Base-by-base conservation (phyloP, 495 filamentous ascomycete genomes). In the Talaromyces proteolyticus region DNA sequence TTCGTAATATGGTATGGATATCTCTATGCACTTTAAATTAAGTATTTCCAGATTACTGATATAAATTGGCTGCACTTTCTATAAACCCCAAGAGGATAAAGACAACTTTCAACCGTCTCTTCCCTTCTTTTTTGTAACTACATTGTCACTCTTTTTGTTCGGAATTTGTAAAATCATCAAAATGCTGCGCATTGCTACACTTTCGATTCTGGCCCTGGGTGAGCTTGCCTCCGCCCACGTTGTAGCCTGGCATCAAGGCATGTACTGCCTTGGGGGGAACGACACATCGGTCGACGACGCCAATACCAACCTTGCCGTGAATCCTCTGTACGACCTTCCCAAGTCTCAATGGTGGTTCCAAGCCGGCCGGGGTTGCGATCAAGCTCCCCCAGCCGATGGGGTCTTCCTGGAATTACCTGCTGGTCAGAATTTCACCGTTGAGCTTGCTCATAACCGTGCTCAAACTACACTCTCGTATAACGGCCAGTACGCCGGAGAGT, bases 331-430 rank as follows among this genome's bases (percentile, higher is more conserved):
- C 50, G 44, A 71, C 19, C 68, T 74, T 16, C 52, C 67, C 11
- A 61, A 64, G 25, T 55, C 56, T 34, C 48, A 76, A 38, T 78
- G 73, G 72, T 79, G 75, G 75, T 76, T 75, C 61, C 74, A 79
- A 47, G 63, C 68, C 47, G 67, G 74, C 43, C 67, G 75, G 16
- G 68, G 68, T 23, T 79, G 75, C 54, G 62, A 77, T 54, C 18
- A 47, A 3, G 61, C 60, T 29, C 67, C 69, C 37, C 75, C 74
- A 0, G 55, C 61, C 1, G 58, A 61, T 18, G 70, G 64, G 18
- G 66, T 70, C 10, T 72, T 69, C 22, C 64, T 81, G 24, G 63
- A 64, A 12, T 60, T 82, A 14, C 78, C 77, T 5, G 78, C 76
- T n/a, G 76, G 76, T 6, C 72, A 74, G 6, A 53, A 58, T 0